A percentile compares a stretch with the other conserved stretches of the same genome.
Conservation (phyloP, 768 basidiomycete species). For the Suillus bovinus region DNA sequence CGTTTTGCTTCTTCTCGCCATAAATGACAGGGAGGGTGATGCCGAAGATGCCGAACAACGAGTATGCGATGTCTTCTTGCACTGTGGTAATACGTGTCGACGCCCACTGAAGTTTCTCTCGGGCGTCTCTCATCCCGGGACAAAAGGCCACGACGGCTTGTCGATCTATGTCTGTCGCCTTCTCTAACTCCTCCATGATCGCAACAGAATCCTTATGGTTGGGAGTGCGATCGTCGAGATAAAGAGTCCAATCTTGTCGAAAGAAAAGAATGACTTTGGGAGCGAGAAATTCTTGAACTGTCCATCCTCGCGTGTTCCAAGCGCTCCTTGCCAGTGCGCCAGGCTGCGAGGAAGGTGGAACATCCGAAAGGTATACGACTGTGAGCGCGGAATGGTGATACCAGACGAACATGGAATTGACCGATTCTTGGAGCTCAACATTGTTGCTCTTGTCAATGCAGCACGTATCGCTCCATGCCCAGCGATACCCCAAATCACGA, state of each 20-base stretch:
- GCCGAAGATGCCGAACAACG: neutral
- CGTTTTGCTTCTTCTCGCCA: neutral
- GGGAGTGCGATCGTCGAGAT: neutral
- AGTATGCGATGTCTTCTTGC: neutral
- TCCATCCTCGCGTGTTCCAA: constrained; percentile 12
- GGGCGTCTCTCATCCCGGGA: neutral
- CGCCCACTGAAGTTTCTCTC: neutral
- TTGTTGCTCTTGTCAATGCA: constrained; percentile 17
- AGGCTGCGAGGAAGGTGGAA: neutral
- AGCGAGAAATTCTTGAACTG: constrained; percentile 8
- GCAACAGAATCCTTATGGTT: neutral
- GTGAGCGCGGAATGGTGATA: no score
- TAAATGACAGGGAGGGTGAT: neutral
- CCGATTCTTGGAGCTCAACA: constrained; percentile 15
- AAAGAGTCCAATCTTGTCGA: neutral
- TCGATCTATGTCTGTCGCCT: neutral
- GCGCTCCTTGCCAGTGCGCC: neutral
- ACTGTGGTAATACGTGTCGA: neutral
- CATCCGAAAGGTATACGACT: no score
- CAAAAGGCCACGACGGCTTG: neutral
- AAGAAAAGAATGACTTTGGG: neutral
- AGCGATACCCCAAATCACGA: no score
- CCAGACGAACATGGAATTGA: constrained; percentile 15
- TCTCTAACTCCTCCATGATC: neutral
- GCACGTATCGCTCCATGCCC: constrained; percentile 6